Conservation (phyloP, 1,284 basidiomycete species). For the Chalciporus sp. region DNA sequence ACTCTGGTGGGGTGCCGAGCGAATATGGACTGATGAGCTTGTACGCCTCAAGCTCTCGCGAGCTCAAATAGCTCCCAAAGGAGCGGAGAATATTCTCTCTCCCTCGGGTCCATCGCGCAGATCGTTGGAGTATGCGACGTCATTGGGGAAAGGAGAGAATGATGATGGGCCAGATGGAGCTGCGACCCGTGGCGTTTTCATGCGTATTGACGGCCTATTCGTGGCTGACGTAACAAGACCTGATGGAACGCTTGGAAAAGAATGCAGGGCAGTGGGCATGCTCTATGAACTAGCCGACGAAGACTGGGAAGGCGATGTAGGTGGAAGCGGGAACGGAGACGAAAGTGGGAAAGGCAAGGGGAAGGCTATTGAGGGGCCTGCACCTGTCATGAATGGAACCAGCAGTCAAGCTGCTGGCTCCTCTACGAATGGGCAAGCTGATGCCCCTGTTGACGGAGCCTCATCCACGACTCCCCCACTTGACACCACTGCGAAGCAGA, state of each 20-base stretch:
- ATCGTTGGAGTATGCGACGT: constrained; percentile 37
- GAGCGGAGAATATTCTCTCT: constrained; percentile 55
- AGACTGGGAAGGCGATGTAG: constrained; percentile 58
- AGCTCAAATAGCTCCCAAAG: constrained; percentile 62
- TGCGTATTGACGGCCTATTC: constrained; percentile 64
- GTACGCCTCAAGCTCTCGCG: constrained; percentile 76
- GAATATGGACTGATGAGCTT: constrained; percentile 86
- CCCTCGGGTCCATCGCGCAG: constrained; percentile 58
- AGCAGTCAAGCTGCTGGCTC: constrained; percentile 11
- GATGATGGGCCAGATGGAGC: constrained; percentile 51
- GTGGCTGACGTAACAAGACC: constrained; percentile 48
- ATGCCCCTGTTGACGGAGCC: constrained; percentile 9
- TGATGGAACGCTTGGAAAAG: constrained; percentile 44
- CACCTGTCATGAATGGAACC: constrained; percentile 4
- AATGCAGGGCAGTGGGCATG: constrained; percentile 66
- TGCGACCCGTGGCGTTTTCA: constrained; percentile 62
- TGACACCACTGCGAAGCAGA: constrained; percentile 9
- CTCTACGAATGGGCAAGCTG: constrained; percentile 20
- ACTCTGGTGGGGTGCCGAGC: constrained; percentile 85
- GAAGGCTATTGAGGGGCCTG: constrained; percentile 26
- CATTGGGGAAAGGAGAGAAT: constrained; percentile 17
- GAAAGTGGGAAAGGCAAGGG: constrained; percentile 32
- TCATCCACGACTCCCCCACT: constrained; percentile 8
- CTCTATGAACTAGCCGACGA: constrained; percentile 74
- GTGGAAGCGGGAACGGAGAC: constrained; percentile 1